Percentiles rank a stretch among this genome's conserved stretches.
Evolutionary conservation across 352 stramenopile genomes (phyloP).

Genomic region (Globisporangium heterothallicum): DNA sequence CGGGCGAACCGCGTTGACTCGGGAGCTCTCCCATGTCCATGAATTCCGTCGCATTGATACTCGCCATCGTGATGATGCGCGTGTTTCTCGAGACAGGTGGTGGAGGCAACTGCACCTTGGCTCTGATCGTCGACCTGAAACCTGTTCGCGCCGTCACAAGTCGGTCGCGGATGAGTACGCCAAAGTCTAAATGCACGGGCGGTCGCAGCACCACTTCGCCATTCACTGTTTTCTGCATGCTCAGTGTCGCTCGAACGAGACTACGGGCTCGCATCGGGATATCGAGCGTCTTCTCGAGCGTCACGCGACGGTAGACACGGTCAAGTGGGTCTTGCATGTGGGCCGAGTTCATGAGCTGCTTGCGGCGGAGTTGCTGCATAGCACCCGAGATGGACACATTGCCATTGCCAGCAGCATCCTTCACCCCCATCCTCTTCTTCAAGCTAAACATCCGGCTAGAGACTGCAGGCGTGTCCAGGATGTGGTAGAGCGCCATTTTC

Average conservation of each 20-base stretch:
- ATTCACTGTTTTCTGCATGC: slow-evolving; percentile 11
- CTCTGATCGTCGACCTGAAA: slow-evolving; percentile 11
- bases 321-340: slow-evolving; percentile 1
- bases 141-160: slow-evolving; percentile 9
- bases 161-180: slow-evolving; percentile 13
- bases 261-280: slow-evolving; percentile 15
- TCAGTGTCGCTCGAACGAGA: slow-evolving; percentile 9
- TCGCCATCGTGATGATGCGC: neutral
- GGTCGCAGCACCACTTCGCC: slow-evolving; percentile 11
- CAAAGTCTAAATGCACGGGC: slow-evolving; percentile 16
- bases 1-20: neutral
- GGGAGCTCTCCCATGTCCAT: neutral
- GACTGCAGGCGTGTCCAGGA: neutral
- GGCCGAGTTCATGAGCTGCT: slow-evolving; percentile 1
- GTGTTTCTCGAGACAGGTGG: too few species aligned
- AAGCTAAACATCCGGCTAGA: neutral
- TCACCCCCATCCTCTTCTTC: neutral
- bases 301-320: slow-evolving; percentile 3
- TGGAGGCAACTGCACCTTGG: neutral
- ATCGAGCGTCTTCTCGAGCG: slow-evolving; percentile 9
- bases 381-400: neutral
- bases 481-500: slow-evolving; percentile 6
- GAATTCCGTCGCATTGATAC: neutral
- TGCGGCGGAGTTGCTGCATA: neutral
- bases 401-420: neutral